Evolutionary conservation across 2,329 filamentous ascomycete species (phyloP).

Genomic region (Hortaea werneckii): DNA sequence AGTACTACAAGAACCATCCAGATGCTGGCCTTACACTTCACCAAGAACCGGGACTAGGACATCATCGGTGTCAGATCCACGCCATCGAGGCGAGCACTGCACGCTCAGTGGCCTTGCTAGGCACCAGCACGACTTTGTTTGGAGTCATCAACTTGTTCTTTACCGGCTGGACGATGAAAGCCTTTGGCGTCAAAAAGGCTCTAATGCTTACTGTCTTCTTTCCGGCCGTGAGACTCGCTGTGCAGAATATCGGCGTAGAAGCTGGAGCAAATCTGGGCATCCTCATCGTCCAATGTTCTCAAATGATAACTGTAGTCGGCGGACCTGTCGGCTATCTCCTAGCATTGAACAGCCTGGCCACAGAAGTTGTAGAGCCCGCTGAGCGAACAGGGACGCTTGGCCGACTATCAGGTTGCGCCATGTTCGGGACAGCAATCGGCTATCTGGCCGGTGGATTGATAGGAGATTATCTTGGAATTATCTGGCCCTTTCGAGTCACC

Average conservation of each 20-base stretch:
- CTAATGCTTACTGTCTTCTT: conserved; percentile 54
- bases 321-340: conserved; percentile 61
- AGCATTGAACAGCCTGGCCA: conserved; percentile 57
- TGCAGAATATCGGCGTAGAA: conserved; percentile 56
- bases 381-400: conserved; percentile 56
- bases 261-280: conserved; percentile 54
- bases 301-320: conserved; percentile 58
- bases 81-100: conserved; percentile 58
- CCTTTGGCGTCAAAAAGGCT: conserved; percentile 52
- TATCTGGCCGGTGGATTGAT: conserved; percentile 56
- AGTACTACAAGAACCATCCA: conserved; percentile 53
- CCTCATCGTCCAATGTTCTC: conserved; percentile 55
- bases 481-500: conserved; percentile 55
- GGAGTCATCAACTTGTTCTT: conserved; percentile 59
- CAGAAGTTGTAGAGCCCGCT: conserved; percentile 51
- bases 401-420: conserved; percentile 54
- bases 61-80: conserved; percentile 44
- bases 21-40: conserved; percentile 6
- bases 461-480: conserved; percentile 53
- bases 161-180: conserved; percentile 57
- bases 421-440: conserved; percentile 56
- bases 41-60: background rate
- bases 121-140: conserved; percentile 57
- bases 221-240: conserved; percentile 51
- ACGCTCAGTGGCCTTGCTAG: conserved; percentile 52